Conservation (phyloP, 257 asterid genomes). For the Ballota nigra region DNA sequence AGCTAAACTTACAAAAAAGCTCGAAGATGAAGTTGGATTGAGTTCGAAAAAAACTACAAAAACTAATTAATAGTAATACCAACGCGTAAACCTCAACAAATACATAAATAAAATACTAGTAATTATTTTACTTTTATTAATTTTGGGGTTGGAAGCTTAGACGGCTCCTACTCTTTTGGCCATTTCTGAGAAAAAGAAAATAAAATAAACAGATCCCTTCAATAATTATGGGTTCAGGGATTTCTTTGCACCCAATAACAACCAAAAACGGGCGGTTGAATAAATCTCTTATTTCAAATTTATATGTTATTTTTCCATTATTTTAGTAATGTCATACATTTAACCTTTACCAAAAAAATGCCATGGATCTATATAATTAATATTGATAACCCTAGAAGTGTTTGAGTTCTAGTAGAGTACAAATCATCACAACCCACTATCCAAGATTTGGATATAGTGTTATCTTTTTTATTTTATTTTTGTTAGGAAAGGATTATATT, state of each 20-base stretch:
- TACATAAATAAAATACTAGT: neutral
- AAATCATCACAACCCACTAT: neutral
- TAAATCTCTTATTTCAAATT: neutral
- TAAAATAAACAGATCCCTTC: too few relatives aligned
- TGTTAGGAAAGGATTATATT: too few relatives aligned
- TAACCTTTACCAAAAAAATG: too few relatives aligned
- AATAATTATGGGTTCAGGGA: neutral
- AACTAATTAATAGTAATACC: neutral
- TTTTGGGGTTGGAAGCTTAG: neutral
- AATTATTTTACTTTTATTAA: neutral
- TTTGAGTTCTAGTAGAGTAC: neutral
- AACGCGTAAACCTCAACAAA: conserved; percentile 1
- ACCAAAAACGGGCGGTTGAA: neutral
- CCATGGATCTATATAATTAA: neutral
- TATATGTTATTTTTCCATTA: neutral
- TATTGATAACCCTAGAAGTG: neutral
- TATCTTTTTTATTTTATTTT: too few relatives aligned
- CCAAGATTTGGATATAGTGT: too few relatives aligned
- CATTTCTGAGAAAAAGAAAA: neutral
- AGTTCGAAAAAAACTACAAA: neutral
- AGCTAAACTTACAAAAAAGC: neutral
- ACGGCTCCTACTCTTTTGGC: conserved; percentile 24
- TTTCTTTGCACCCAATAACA: conserved; percentile 4
- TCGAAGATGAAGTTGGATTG: neutral
- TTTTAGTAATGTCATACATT: too few relatives aligned